phyloP scores from a whole-genome alignment of 2,329 filamentous ascomycete genomes.

The Diaporthe citri region DNA sequence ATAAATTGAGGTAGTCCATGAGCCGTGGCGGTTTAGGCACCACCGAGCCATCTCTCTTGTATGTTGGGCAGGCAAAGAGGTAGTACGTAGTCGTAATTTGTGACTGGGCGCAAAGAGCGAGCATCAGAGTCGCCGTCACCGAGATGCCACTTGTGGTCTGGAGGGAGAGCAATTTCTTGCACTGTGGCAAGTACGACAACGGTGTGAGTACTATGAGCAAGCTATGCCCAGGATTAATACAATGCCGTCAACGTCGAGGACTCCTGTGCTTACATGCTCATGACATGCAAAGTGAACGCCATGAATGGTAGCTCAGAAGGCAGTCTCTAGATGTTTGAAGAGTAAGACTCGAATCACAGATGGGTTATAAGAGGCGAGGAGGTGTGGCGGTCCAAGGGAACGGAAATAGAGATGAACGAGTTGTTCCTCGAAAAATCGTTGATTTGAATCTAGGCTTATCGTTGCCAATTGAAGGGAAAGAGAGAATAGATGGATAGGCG shows the following conservation, averaged over 20 bases:
- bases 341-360: background rate
- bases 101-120: constrained; percentile 8
- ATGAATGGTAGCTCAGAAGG: background rate
- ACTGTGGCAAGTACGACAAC: constrained; percentile 3
- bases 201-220: constrained; percentile 1
- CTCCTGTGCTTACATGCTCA: constrained; percentile 2
- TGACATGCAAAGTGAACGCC: background rate
- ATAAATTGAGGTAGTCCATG: constrained; percentile 8
- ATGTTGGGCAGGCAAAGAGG: constrained; percentile 10
- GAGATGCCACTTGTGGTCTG: background rate
- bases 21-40: constrained; percentile 2
- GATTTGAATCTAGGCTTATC: background rate
- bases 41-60: background rate
- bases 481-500: background rate
- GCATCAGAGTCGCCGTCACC: background rate
- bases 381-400: background rate
- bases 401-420: background rate
- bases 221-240: background rate
- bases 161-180: background rate
- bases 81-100: background rate
- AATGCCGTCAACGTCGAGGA: background rate
- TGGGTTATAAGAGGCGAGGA: background rate
- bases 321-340: background rate
- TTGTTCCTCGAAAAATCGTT: background rate
- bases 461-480: background rate